A percentile compares a stretch with the other conserved stretches of the same genome.
These are phyloP conservation scores for Diaporthe helianthi DNA, from an alignment of 2,329 filamentous ascomycete species.

Conservation along the genomic window DNA sequence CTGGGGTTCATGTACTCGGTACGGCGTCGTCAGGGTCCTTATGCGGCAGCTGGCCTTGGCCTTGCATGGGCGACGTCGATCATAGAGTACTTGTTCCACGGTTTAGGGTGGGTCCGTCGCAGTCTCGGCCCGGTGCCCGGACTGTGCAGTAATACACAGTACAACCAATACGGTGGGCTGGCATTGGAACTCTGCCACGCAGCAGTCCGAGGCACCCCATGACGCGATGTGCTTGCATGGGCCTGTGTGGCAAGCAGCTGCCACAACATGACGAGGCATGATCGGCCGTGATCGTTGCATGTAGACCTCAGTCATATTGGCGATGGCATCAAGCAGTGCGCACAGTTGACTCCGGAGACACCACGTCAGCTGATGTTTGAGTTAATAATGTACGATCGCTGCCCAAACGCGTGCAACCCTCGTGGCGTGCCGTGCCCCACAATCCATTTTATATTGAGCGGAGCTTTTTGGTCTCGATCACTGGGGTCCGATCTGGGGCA, in stretches of 20 bases:
- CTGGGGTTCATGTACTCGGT: slow-evolving; percentile 7
- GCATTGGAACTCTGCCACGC: background rate
- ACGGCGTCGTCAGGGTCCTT: slow-evolving; percentile 13
- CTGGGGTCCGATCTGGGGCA: background rate
- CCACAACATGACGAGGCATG: background rate
- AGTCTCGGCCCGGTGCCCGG: slow-evolving; percentile 22
- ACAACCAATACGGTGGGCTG: slow-evolving; percentile 19
- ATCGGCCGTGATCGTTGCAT: background rate
- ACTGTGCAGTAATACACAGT: slow-evolving; percentile 7
- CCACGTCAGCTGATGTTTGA: background rate
- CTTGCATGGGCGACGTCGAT: slow-evolving; percentile 3
- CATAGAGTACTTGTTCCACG: slow-evolving; percentile 11
- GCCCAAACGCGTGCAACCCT: slow-evolving; percentile 19
- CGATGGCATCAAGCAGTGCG: background rate
- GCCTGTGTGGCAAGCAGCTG: background rate
- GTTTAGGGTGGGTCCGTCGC: slow-evolving; percentile 21
- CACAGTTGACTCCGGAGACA: background rate
- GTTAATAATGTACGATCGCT: background rate
- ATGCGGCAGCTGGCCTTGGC: slow-evolving; percentile 11
- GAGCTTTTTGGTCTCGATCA: slow-evolving; percentile 16
- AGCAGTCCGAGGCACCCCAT: slow-evolving; percentile 16
- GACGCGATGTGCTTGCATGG: slow-evolving; percentile 9
- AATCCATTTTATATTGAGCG: slow-evolving; percentile 19
- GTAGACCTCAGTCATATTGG: background rate
- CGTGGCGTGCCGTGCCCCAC: slow-evolving; percentile 13